Base-by-base conservation (phyloP, 2,329 filamentous ascomycete species). In the Penicillium sp. region DNA sequence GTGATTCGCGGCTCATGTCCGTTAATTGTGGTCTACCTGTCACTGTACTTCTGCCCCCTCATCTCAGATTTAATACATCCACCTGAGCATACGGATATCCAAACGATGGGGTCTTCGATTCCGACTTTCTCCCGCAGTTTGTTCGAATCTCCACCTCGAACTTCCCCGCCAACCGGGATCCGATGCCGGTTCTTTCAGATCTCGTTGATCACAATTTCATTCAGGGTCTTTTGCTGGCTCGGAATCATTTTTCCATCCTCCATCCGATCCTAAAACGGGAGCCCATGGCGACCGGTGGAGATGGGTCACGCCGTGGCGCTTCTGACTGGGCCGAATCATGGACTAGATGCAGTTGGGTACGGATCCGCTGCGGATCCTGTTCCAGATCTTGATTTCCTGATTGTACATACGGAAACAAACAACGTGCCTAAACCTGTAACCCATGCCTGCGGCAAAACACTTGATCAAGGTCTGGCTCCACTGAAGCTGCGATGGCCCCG, bases 181-280 rank as follows among this genome's bases (percentile, higher is more conserved):
- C 52, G 21, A 46, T n/a, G 7, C 24, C 52, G 7, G 8, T 26
- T 46, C 43, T 33, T 7, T 39, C 21, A 57, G 55, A 64, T 61
- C 56, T 39, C 39, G 59, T 27, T 53, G 62, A 65, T 64, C 63
- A 35, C 35, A 62, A 62, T 65, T 42, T 60, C 49, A 13, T 31
- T 29, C 13, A n/a, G 8, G 45, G 44, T 37, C 44, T 39, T 19
- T 39, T 3, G 16, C 35, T 13, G 35, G 29, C 13, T 49, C 16
- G 35, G 14, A 42, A 33, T 27, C 24, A 39, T 19, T 39, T 47
- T 54, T 31, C 35, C 10, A 46, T 19, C 33, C 11, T 31, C 14
- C 4, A 21, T 26, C 33, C 21, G 49, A 45, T 43, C 27, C 14
- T n/a, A n/a, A 7, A 52, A 45, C 49, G 22, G 49, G 39, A 14